phyloP scores from a whole-genome alignment of 2,329 filamentous ascomycete genomes.

The Elsinoe arachidis region DNA sequence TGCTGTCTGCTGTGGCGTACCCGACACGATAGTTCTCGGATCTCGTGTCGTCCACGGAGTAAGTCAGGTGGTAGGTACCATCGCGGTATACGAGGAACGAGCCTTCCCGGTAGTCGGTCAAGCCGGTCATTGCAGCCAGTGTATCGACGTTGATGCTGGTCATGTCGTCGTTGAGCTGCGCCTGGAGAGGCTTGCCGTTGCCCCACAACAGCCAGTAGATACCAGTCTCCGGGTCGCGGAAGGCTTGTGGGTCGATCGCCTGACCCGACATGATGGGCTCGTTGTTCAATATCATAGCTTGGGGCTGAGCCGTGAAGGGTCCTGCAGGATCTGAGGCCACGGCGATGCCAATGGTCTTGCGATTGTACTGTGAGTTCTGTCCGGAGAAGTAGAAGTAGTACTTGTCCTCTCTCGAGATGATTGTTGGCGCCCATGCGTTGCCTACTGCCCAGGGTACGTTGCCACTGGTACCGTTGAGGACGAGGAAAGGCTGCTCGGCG shows the following conservation, averaged over 20 bases:
- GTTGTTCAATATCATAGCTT: conserved; percentile 23
- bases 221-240: conserved; percentile 20
- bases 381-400: conserved; percentile 28
- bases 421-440: conserved; percentile 28
- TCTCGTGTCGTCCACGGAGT: conserved; percentile 41
- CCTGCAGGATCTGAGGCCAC: conserved; percentile 21
- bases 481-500: conserved; percentile 35
- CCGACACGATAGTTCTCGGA: conserved; percentile 41
- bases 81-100: conserved; percentile 38
- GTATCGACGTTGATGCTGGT: conserved; percentile 34
- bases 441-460: conserved; percentile 34
- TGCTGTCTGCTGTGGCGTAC: conserved; percentile 35
- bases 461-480: conserved; percentile 37
- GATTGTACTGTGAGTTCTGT: conserved; percentile 22
- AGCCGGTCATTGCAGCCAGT: conserved; percentile 27
- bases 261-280: conserved; percentile 21
- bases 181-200: conserved; percentile 35
- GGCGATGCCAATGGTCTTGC: conserved; percentile 25
- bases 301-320: conserved; percentile 21
- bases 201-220: conserved; percentile 26
- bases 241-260: conserved; percentile 24
- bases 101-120: conserved; percentile 38
- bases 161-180: conserved; percentile 41
- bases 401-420: conserved; percentile 20
- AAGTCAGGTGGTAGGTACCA: conserved; percentile 41